Evolutionary conservation across 116 monocot species (phyloP).

Genomic region (Iris pallida): DNA sequence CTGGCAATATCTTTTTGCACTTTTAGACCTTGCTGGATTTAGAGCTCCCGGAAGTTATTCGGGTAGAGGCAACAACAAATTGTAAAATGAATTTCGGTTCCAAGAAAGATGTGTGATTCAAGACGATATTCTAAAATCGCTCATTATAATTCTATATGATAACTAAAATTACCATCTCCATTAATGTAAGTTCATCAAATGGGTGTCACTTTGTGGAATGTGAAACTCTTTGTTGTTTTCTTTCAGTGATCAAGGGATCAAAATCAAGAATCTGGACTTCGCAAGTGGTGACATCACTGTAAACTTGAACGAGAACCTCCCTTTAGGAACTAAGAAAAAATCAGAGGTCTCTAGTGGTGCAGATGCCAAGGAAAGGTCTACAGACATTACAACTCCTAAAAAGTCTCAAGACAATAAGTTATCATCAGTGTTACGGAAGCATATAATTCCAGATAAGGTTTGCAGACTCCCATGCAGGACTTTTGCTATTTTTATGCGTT

Average conservation of each 20-base stretch:
- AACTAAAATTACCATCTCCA: too few species aligned
- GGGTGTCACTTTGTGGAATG: too few species aligned
- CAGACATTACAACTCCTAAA: slow-evolving; percentile 15
- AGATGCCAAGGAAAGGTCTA: slow-evolving; percentile 11
- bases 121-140: too few species aligned
- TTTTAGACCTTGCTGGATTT: too few species aligned
- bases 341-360: slow-evolving; percentile 20
- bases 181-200: too few species aligned
- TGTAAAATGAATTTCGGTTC: too few species aligned
- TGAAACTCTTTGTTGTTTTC: too few species aligned
- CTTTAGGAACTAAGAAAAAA: slow-evolving; percentile 27
- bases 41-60: too few species aligned
- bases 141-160: too few species aligned
- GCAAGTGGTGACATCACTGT: slow-evolving; percentile 59
- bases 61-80: too few species aligned
- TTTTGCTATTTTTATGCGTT: neutral
- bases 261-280: slow-evolving; percentile 70
- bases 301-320: slow-evolving; percentile 62
- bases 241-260: slow-evolving; percentile 75
- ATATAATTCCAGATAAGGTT: slow-evolving; percentile 88
- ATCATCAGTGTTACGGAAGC: slow-evolving; percentile 54
- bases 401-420: slow-evolving; percentile 38
- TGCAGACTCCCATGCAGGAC: slow-evolving; percentile 14
- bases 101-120: too few species aligned
- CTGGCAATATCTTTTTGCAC: too few species aligned